Percentiles rank a stretch among this genome's conserved stretches.
Conservation (phyloP, 768 basidiomycete species). For the Lactarius psammicola region DNA sequence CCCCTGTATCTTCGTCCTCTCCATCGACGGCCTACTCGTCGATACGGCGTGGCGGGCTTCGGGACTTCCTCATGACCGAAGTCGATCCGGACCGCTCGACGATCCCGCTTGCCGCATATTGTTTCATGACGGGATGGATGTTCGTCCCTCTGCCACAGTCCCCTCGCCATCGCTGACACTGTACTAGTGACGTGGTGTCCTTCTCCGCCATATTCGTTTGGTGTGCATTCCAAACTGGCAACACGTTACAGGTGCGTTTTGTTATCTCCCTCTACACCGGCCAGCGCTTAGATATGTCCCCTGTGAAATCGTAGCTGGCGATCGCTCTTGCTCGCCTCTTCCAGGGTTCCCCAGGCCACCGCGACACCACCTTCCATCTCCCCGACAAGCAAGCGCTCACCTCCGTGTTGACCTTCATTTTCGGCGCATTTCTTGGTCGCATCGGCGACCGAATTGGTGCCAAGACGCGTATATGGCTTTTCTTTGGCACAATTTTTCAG, state of each 20-base stretch:
- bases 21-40: not conserved
- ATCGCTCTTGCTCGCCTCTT: conserved; percentile 84
- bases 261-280: conserved; percentile 7
- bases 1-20: conserved; percentile 9
- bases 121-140: conserved; percentile 82
- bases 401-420: conserved; percentile 74
- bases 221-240: conserved; percentile 85
- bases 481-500: conserved; percentile 68
- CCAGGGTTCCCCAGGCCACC: conserved; percentile 43
- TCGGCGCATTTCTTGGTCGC: conserved; percentile 75
- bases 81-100: conserved; percentile 53
- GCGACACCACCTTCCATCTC: conserved; percentile 65
- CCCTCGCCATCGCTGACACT: not conserved
- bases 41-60: conserved; percentile 32
- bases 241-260: conserved; percentile 58
- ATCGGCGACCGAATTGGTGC: conserved; percentile 80
- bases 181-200: conserved; percentile 59
- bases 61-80: conserved; percentile 38
- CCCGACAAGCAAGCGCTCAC: conserved; percentile 83
- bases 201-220: conserved; percentile 82
- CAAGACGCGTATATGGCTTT: conserved; percentile 73
- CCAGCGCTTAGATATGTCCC: conserved; percentile 3
- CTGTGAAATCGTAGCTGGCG: conserved; percentile 50
- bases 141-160: conserved; percentile 37
- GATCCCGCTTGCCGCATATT: conserved; percentile 59